These are phyloP conservation scores for Viola odorata DNA, from an alignment of 345 rosid species.

Conservation along the genomic window DNA sequence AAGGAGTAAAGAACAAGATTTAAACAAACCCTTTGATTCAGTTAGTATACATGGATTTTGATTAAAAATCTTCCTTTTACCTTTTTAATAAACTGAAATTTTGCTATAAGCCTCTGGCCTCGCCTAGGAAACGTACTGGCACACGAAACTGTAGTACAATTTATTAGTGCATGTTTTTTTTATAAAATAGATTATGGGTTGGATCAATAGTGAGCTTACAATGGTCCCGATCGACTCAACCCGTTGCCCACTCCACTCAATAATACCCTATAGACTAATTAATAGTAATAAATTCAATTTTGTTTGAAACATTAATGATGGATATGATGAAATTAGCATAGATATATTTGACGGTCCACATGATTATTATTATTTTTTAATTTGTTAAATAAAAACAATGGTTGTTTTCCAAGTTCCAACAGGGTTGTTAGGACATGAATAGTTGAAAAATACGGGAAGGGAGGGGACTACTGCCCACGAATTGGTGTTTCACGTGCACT, in stretches of 20 bases:
- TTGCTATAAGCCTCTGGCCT: no score
- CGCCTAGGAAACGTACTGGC: no score
- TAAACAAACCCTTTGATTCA: neutral
- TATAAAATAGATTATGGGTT: no score
- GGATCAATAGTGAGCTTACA: no score
- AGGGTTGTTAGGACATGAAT: conserved; percentile 35
- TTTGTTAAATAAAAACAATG: neutral
- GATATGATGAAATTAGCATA: conserved; percentile 52
- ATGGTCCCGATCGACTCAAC: no score
- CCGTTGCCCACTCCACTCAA: no score
- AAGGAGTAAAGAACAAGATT: conserved; percentile 31
- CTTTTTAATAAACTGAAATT: no score
- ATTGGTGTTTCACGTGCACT: conserved; percentile 35
- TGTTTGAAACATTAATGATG: conserved; percentile 43
- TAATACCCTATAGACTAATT: no score
- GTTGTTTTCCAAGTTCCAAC: neutral
- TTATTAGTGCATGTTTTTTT: no score
- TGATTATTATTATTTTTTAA: neutral
- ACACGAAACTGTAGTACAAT: no score
- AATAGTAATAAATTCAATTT: conserved; percentile 16
- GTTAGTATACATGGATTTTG: no score
- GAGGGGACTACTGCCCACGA: conserved; percentile 20
- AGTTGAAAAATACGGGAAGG: conserved; percentile 13
- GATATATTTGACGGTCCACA: conserved; percentile 38
- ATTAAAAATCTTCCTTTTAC: no score